Percentiles rank a stretch among this genome's conserved stretches.
phyloP scores from a whole-genome alignment of 208 protist species.

The Leishmania gerbilli region DNA sequence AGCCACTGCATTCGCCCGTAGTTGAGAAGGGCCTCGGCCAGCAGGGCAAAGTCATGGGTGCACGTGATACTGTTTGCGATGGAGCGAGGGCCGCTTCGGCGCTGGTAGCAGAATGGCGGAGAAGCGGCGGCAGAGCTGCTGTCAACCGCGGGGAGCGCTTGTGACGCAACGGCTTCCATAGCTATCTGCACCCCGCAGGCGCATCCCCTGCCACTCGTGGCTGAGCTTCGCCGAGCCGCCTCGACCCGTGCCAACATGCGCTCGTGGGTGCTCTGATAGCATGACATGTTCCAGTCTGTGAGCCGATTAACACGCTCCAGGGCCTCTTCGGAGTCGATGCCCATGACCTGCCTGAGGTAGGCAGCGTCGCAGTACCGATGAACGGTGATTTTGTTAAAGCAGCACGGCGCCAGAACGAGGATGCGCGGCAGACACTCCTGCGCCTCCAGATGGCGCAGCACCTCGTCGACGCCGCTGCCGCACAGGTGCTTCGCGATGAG shows the following conservation, averaged over 20 bases:
- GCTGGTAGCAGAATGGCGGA: conserved; percentile 5
- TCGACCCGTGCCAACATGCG: not conserved
- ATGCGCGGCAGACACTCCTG: conserved; percentile 60
- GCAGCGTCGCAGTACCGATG: conserved; percentile 51
- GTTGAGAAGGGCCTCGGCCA: conserved; percentile 67
- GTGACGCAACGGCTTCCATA: not conserved
- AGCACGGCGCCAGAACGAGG: conserved; percentile 82
- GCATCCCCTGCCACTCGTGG: not conserved
- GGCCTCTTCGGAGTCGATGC: conserved; percentile 34
- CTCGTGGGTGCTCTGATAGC: conserved; percentile 40
- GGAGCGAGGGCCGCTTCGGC: conserved; percentile 29
- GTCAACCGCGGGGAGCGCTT: not conserved
- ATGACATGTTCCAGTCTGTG: conserved; percentile 75
- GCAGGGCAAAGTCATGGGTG: conserved; percentile 47
- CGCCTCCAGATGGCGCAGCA: conserved; percentile 52
- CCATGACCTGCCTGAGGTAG: conserved; percentile 40
- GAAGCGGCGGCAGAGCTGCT: not conserved
- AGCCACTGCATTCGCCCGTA: conserved; percentile 68
- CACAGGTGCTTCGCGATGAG: conserved; percentile 87
- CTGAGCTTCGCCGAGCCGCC: not conserved
- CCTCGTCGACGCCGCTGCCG: conserved; percentile 75
- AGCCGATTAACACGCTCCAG: conserved; percentile 50
- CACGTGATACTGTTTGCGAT: conserved; percentile 52
- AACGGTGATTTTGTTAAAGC: conserved; percentile 64
- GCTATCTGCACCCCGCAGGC: not conserved